Evolutionary conservation across 768 basidiomycete species (phyloP).

Genomic region (Phaeotremella fagi): DNA sequence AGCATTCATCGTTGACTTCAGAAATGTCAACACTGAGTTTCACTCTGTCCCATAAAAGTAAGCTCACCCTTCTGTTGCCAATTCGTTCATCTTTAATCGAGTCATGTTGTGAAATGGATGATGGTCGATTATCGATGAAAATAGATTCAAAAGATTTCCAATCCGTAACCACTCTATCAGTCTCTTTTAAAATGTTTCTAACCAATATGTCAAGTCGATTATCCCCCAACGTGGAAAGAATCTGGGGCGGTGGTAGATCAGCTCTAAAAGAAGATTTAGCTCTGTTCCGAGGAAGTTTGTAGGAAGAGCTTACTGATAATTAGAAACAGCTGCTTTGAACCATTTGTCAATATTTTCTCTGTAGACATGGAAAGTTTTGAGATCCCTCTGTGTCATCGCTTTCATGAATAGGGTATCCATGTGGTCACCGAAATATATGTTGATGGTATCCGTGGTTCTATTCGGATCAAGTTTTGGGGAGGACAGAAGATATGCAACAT

Average conservation of each 20-base stretch:
- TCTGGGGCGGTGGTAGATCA: not conserved
- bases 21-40: too few relatives aligned
- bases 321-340: not conserved
- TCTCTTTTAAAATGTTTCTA: not conserved
- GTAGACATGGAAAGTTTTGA: not conserved
- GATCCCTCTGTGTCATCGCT: constrained; percentile 2
- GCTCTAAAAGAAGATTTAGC: too few relatives aligned
- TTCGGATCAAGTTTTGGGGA: too few relatives aligned
- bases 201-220: not conserved
- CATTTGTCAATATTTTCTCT: constrained; percentile 3
- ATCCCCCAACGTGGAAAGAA: not conserved
- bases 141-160: not conserved
- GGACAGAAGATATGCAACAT: too few relatives aligned
- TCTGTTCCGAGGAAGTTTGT: not conserved
- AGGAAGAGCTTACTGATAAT: constrained; percentile 4
- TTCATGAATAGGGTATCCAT: not conserved
- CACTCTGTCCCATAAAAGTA: too few relatives aligned
- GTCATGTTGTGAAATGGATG: too few relatives aligned
- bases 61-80: too few relatives aligned
- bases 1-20: not conserved
- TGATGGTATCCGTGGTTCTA: too few relatives aligned
- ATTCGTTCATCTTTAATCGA: too few relatives aligned
- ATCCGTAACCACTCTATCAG: constrained; percentile 6
- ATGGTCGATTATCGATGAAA: too few relatives aligned
- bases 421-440: not conserved